Conservation (phyloP, 805 yeast genomes). For the Wickerhamiella cacticola region DNA sequence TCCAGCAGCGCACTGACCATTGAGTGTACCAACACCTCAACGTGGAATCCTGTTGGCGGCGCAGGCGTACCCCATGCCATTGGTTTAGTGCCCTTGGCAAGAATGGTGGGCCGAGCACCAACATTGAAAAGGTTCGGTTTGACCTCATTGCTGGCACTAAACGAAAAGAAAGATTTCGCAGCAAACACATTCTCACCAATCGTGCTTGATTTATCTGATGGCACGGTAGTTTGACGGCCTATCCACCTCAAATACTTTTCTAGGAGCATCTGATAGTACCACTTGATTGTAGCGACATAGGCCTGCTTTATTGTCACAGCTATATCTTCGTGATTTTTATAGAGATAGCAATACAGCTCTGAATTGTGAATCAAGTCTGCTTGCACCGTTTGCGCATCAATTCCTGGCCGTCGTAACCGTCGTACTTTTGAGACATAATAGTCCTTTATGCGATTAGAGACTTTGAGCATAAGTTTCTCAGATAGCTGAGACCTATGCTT, state of each 20-base stretch:
- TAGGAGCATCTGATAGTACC: conserved; percentile 81
- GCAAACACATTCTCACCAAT: conserved; percentile 10
- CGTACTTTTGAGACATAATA: conserved; percentile 55
- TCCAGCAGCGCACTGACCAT: conserved; percentile 15
- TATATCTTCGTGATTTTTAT: conserved; percentile 42
- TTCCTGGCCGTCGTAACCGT: conserved; percentile 48
- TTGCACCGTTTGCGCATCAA: conserved; percentile 67
- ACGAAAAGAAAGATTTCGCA: conserved; percentile 12
- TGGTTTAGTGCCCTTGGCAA: conserved; percentile 12
- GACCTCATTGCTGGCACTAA: conserved; percentile 1
- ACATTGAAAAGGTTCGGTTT: conserved; percentile 17
- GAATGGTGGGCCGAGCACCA: conserved; percentile 21
- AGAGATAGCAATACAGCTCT: conserved; percentile 49
- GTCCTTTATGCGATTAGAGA: conserved; percentile 66
- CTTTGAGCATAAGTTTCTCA: conserved; percentile 44
- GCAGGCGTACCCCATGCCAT: conserved; percentile 17
- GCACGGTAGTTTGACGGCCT: conserved; percentile 18
- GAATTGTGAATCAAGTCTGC: conserved; percentile 48
- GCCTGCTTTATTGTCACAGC: conserved; percentile 69
- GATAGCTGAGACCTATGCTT: conserved; percentile 27
- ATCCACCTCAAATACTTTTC: conserved; percentile 30
- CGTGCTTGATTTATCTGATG: conserved; percentile 7
- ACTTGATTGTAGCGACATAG: conserved; percentile 74
- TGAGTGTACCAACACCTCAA: conserved; percentile 19
- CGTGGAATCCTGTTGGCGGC: conserved; percentile 15